Evolutionary conservation across 371 early-diverging fungal genomes (phyloP), one percentile per base, ranked within the genome.

Genomic region (Choanephora cucurbitarum): DNA sequence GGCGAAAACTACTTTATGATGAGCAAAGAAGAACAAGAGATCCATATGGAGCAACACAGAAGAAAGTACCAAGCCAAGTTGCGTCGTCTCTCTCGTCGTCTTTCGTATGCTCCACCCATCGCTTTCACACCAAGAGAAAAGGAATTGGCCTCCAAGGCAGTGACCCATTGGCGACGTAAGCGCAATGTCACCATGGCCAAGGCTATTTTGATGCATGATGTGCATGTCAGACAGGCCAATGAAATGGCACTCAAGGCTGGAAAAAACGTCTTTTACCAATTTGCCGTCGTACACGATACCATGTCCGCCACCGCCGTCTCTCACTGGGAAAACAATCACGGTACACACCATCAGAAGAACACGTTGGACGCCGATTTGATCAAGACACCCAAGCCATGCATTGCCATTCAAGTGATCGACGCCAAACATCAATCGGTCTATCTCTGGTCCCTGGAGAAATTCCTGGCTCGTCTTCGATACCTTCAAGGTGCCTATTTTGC

Each of bases 221-320:
- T 80, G 1, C 53, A 85, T 42, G 58, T 94, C 34, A 88, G 90
- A 59, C 90, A 91, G 49, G 93, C 92, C 49, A 94, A 93, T 58
- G 75, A 87, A 5, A 86, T 91, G 41, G 83, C 88, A 55, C 74
- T 77, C 28, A 89, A 91, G 57, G 72, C 89, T 8, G 74, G 72
- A 8, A 89, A 89, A 52, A 64, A 84, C 28, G 89, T 89, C n/a
- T 75, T 85, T 13, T 94, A 90, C 66, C 91, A 91, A 61, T 85
- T 91, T 55, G 81, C 61, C 1, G 60, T 85, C 11, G 73, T 92
- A 17, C 58, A 87, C 22, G 70, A 80, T 17, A 70, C 67, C 47
- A 62, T 67, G 0, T 64, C 66, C 33, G 69, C 73, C 34, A 68
- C 62, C 23, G 69, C 82, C 0, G 34, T 57, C 1, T 88, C 91